These are phyloP conservation scores for Urtica urens DNA, from an alignment of 306 rosid genomes.

Conservation along the genomic window DNA sequence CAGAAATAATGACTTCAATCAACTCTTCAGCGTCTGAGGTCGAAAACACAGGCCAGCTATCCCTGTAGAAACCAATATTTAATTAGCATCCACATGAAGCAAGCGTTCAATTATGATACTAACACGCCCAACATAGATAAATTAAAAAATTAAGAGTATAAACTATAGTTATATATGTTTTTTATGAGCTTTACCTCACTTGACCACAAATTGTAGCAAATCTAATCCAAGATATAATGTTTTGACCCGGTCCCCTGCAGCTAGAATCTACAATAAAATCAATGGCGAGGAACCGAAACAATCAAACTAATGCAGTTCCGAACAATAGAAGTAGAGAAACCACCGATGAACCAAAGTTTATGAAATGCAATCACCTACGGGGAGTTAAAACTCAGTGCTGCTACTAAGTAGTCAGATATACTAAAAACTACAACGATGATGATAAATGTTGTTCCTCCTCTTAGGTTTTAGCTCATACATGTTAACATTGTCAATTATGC, in stretches of 20 bases:
- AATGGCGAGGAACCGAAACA: too few species aligned
- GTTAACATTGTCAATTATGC: too few species aligned
- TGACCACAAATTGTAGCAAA: constrained; percentile 49
- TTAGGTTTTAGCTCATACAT: too few species aligned
- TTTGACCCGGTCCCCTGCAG: constrained; percentile 55
- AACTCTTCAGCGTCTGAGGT: constrained; percentile 69
- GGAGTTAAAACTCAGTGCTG: too few species aligned
- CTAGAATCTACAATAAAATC: constrained; percentile 47
- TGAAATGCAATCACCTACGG: too few species aligned
- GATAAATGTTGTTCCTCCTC: too few species aligned
- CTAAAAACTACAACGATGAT: too few species aligned
- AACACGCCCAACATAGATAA: neutral
- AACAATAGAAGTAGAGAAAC: too few species aligned
- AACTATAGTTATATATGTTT: neutral
- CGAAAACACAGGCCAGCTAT: constrained; percentile 40
- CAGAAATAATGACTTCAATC: constrained; percentile 51
- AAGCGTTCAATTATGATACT: neutral
- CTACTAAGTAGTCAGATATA: too few species aligned
- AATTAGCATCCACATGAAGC: constrained; percentile 5
- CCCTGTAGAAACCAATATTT: constrained; percentile 42
- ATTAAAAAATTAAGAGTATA: constrained; percentile 12
- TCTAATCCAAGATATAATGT: constrained; percentile 67
- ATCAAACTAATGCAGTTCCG: too few species aligned
- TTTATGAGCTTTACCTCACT: constrained; percentile 39
- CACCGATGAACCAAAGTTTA: too few species aligned